phyloP scores from a whole-genome alignment of 371 early-diverging fungal species.

The Zychaea mexicana region DNA sequence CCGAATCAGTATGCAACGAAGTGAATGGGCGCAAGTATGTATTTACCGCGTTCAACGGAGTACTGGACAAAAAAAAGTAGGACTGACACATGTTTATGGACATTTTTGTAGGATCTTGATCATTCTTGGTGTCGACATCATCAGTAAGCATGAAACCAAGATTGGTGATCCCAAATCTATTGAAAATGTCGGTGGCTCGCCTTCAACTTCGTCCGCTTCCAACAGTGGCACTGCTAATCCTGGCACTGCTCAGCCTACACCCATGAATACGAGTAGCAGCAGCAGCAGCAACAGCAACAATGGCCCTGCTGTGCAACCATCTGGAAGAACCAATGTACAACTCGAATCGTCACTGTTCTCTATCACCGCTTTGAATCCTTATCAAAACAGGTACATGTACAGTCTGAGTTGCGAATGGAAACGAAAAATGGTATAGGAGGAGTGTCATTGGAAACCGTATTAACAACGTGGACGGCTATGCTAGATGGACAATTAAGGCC shows the following conservation, averaged over 20 bases:
- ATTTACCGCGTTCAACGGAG: neutral
- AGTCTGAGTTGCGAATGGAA: neutral
- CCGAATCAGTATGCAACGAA: conserved; percentile 52
- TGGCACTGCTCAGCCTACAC: neutral
- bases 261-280: neutral
- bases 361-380: conserved; percentile 73
- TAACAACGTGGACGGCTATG: neutral
- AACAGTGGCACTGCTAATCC: conserved; percentile 1
- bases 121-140: conserved; percentile 51
- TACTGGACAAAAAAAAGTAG: neutral
- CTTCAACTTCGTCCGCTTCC: neutral
- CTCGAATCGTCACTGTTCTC: conserved; percentile 43
- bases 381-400: conserved; percentile 77
- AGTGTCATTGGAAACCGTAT: no score
- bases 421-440: no score
- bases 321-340: conserved; percentile 64
- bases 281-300: neutral
- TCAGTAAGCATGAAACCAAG: conserved; percentile 33
- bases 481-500: conserved; percentile 90
- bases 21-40: conserved; percentile 61
- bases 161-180: conserved; percentile 47
- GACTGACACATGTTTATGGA: no score
- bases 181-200: conserved; percentile 11
- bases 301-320: conserved; percentile 50
- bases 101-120: conserved; percentile 55